Evolutionary conservation across 2,329 filamentous ascomycete genomes (phyloP).

Genomic region (Diaporthe sp.): DNA sequence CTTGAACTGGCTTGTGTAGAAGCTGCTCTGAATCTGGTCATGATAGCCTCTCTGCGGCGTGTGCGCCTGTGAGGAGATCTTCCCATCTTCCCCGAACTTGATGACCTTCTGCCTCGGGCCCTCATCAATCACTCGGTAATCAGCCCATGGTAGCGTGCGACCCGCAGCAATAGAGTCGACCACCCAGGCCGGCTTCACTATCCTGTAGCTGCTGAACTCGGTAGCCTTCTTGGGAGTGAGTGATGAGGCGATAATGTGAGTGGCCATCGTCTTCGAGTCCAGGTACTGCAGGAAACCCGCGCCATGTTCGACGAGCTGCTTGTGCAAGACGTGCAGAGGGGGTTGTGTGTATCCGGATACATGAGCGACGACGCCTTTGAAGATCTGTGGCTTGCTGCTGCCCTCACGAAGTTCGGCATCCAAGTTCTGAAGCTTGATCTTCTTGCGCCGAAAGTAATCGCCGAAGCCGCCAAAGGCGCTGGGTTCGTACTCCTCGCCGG

Average conservation of each 20-base stretch:
- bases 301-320: slow-evolving; percentile 90
- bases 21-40: slow-evolving; percentile 85
- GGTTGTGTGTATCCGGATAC: slow-evolving; percentile 98
- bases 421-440: slow-evolving; percentile 95
- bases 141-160: slow-evolving; percentile 85
- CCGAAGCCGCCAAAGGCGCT: slow-evolving; percentile 90
- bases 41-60: slow-evolving; percentile 75
- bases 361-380: slow-evolving; percentile 90
- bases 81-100: slow-evolving; percentile 66
- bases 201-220: slow-evolving; percentile 88
- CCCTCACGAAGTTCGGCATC: slow-evolving; percentile 83
- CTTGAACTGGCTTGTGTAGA: slow-evolving; percentile 82
- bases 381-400: slow-evolving; percentile 84
- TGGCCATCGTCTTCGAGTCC: slow-evolving; percentile 93
- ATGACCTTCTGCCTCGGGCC: slow-evolving; percentile 86
- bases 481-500: slow-evolving; percentile 89
- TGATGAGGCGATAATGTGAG: slow-evolving; percentile 93
- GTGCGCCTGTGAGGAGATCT: slow-evolving; percentile 75
- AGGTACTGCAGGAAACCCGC: slow-evolving; percentile 95
- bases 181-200: slow-evolving; percentile 96
- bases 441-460: slow-evolving; percentile 96
- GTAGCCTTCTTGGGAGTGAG: slow-evolving; percentile 93
- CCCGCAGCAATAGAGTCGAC: slow-evolving; percentile 89
- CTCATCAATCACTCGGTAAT: slow-evolving; percentile 87
- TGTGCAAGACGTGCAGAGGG: slow-evolving; percentile 82